A percentile compares a stretch with the other conserved stretches of the same genome.
Evolutionary conservation across 768 basidiomycete genomes (phyloP).

Genomic region (Psilocybe subaeruginosa): DNA sequence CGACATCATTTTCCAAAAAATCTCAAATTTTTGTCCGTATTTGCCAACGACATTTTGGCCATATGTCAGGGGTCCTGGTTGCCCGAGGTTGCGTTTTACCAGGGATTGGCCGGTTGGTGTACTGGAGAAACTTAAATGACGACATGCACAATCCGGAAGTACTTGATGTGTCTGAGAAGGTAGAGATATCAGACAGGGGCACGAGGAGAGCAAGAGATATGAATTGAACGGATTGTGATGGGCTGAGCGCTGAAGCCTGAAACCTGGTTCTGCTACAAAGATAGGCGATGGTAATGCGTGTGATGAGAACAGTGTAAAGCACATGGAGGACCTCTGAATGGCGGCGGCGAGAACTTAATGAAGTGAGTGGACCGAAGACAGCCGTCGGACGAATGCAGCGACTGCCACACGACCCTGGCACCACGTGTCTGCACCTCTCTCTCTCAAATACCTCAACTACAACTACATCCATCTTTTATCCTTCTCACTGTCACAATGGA

Average conservation of each 20-base stretch:
- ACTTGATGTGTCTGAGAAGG: constrained; percentile 3
- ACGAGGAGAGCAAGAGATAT: background rate
- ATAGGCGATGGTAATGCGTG: constrained; percentile 9
- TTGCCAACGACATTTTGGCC: too few species aligned
- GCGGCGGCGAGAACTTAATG: constrained; percentile 16
- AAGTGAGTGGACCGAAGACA: constrained; percentile 23
- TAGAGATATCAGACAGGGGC: background rate
- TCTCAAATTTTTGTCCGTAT: too few species aligned
- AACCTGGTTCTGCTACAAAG: background rate
- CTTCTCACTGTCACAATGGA: constrained; percentile 48
- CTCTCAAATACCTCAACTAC: constrained; percentile 20
- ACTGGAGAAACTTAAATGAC: constrained; percentile 3
- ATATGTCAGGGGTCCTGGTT: too few species aligned
- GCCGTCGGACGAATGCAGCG: constrained; percentile 24
- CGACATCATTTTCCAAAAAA: too few species aligned
- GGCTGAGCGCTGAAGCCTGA: background rate
- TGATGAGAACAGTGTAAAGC: constrained; percentile 16
- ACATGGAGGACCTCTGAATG: constrained; percentile 16
- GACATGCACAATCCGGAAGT: constrained; percentile 2
- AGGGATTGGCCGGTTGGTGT: background rate
- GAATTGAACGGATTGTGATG: background rate
- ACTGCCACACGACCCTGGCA: constrained; percentile 21
- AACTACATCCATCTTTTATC: constrained; percentile 5
- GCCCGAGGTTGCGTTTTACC: background rate
- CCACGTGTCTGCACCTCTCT: constrained; percentile 22